These are phyloP conservation scores for Aspergillus calidoustus DNA, from an alignment of 2,329 filamentous ascomycete species.

Conservation along the genomic window DNA sequence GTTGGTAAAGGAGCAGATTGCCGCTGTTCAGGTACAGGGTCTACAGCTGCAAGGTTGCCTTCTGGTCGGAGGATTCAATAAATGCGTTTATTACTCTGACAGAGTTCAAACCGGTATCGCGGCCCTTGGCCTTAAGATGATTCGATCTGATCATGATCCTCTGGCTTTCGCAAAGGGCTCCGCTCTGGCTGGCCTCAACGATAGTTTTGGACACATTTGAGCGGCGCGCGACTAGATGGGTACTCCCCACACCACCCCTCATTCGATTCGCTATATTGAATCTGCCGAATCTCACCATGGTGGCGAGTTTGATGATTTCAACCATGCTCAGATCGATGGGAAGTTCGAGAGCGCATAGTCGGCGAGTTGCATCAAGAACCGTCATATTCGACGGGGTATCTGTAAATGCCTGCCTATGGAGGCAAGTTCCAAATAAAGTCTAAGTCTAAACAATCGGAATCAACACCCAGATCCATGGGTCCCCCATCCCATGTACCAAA, in stretches of 20 bases:
- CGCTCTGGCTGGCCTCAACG: background rate
- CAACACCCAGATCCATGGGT: background rate
- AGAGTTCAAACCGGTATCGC: background rate
- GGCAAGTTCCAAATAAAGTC: conserved; percentile 12
- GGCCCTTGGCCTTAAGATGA: background rate
- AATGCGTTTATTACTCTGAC: background rate
- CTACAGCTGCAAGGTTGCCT: background rate
- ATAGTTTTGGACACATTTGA: background rate
- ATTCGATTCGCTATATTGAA: too few species aligned
- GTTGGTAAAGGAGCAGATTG: background rate
- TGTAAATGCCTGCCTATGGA: background rate
- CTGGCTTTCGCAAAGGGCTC: background rate
- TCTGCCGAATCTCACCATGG: too few species aligned
- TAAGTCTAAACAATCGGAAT: conserved; percentile 1
- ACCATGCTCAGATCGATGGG: too few species aligned
- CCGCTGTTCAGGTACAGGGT: background rate
- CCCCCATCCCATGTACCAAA: background rate
- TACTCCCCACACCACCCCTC: too few species aligned
- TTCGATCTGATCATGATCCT: background rate
- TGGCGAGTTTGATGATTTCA: too few species aligned
- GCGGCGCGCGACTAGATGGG: too few species aligned
- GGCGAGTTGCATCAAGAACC: too few species aligned
- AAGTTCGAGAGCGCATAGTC: too few species aligned
- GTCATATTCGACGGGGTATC: too few species aligned
- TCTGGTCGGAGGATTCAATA: background rate